A percentile compares a stretch with the other conserved stretches of the same genome.
Conservation (phyloP, 2,329 filamentous ascomycete genomes). For the Helicocarpus griseus region DNA sequence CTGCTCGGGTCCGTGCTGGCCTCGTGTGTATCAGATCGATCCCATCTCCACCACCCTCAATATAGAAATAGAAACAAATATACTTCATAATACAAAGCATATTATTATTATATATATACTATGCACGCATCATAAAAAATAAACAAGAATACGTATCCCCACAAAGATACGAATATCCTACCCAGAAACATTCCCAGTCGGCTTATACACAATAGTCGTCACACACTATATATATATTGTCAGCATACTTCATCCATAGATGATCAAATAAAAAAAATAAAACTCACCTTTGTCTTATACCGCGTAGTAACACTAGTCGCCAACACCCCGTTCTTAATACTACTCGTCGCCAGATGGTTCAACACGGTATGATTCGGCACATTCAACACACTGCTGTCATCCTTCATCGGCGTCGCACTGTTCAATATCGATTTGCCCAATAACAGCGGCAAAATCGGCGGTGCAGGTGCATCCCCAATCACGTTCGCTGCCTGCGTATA, state of each 20-base stretch:
- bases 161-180: background rate
- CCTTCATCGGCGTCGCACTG: slow-evolving; percentile 82
- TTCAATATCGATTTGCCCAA: slow-evolving; percentile 92
- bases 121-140: background rate
- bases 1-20: no score
- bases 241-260: background rate
- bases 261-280: slow-evolving; percentile 2
- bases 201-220: slow-evolving; percentile 96
- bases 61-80: no score
- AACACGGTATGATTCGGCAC: slow-evolving; percentile 96
- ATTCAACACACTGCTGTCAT: slow-evolving; percentile 92
- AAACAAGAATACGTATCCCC: background rate
- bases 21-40: no score
- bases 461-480: slow-evolving; percentile 69
- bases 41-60: no score
- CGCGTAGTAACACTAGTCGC: slow-evolving; percentile 95
- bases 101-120: background rate
- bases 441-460: slow-evolving; percentile 81
- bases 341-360: slow-evolving; percentile 94
- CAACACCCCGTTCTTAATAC: slow-evolving; percentile 92
- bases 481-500: slow-evolving; percentile 68
- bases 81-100: background rate
- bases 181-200: slow-evolving; percentile 43
- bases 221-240: slow-evolving; percentile 58
- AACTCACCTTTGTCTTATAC: slow-evolving; percentile 70